phyloP scores from a whole-genome alignment of 2,329 filamentous ascomycete species.

The Trichoderma sp. region DNA sequence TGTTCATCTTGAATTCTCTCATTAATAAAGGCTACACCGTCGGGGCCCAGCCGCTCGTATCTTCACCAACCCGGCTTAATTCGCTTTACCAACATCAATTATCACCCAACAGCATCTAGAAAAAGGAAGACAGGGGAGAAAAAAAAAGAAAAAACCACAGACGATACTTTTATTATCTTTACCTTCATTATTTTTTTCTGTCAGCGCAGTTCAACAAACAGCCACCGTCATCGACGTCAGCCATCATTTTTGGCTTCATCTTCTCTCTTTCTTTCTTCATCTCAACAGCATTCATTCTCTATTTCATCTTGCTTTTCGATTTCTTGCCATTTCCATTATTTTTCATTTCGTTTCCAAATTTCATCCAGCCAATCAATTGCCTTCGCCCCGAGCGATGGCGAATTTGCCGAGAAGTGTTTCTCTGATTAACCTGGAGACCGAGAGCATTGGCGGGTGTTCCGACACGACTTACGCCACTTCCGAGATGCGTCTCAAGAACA shows the following conservation, averaged over 20 bases:
- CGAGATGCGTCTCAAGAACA: conserved; percentile 39
- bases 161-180: not conserved
- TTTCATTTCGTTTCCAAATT: not conserved
- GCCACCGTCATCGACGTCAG: not conserved
- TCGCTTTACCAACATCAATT: not conserved
- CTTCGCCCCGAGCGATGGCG: conserved; percentile 11
- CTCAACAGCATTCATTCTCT: not conserved
- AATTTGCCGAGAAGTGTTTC: conserved; percentile 5
- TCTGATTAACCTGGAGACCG: conserved; percentile 16
- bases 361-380: not conserved
- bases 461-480: conserved; percentile 7
- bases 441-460: conserved; percentile 16
- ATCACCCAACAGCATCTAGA: conserved; percentile 3
- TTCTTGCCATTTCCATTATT: not conserved
- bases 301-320: not conserved
- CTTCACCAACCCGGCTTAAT: not conserved
- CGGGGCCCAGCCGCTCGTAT: not conserved
- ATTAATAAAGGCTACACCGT: not conserved
- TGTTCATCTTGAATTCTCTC: not conserved
- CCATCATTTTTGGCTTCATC: not conserved
- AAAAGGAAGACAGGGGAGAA: not conserved
- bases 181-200: not conserved
- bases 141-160: not conserved
- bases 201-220: not conserved
- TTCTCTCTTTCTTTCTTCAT: not conserved